phyloP scores from a whole-genome alignment of 1,139 yeast genomes.

The Wickerhamiella pararugosa region DNA sequence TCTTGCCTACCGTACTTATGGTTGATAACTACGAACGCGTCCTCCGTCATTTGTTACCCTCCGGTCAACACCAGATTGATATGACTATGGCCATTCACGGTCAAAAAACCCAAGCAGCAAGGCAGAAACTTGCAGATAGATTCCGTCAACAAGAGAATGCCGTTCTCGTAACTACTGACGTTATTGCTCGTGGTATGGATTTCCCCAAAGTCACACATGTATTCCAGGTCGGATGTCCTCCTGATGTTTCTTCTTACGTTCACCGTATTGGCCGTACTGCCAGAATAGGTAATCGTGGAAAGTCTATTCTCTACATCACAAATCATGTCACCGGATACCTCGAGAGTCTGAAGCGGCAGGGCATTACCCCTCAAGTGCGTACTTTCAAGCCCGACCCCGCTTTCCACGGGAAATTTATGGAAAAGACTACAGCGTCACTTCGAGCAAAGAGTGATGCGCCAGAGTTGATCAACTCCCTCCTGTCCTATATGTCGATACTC shows the following conservation, averaged over 20 bases:
- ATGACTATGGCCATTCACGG: conserved; percentile 41
- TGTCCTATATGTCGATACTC: conserved; percentile 16
- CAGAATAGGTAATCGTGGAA: conserved; percentile 74
- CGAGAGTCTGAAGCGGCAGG: conserved; percentile 14
- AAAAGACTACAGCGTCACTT: conserved; percentile 6
- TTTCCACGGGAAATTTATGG: conserved; percentile 8
- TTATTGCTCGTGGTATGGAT: conserved; percentile 95
- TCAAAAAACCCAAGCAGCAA: conserved; percentile 46
- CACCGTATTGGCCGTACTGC: conserved; percentile 97
- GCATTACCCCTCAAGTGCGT: conserved; percentile 11
- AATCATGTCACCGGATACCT: conserved; percentile 15
- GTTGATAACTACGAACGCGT: conserved; percentile 41
- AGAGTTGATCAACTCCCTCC: conserved; percentile 13
- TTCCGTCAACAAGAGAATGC: conserved; percentile 41
- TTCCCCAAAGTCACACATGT: conserved; percentile 76
- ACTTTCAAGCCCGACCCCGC: conserved; percentile 10
- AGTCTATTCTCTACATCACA: conserved; percentile 22
- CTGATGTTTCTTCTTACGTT: conserved; percentile 60
- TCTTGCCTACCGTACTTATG: conserved; percentile 61
- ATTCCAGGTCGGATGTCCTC: conserved; percentile 62
- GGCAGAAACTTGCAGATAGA: conserved; percentile 41
- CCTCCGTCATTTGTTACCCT: conserved; percentile 14
- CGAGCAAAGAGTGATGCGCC: conserved; percentile 11
- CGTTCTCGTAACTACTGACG: conserved; percentile 72
- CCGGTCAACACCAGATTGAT: conserved; percentile 11